phyloP scores from a whole-genome alignment of 2,329 filamentous ascomycete genomes.

The Thelonectria rubi region DNA sequence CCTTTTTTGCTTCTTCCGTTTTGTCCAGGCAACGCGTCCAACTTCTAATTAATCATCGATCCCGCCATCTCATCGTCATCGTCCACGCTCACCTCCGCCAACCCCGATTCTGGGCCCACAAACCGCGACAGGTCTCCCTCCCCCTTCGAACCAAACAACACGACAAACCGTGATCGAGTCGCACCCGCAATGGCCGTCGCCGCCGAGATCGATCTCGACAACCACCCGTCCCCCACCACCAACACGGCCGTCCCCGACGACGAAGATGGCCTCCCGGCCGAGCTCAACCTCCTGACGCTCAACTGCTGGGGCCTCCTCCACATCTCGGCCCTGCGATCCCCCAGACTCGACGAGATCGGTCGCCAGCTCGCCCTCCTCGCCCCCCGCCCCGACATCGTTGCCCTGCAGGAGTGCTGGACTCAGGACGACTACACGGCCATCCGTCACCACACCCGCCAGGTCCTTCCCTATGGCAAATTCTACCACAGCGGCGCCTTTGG shows the following conservation, averaged over 20 bases:
- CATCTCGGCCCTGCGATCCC: slow-evolving; percentile 79
- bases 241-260: slow-evolving; percentile 27
- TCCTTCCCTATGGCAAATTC: slow-evolving; percentile 92
- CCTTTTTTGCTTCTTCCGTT: neutral
- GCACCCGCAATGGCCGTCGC: slow-evolving; percentile 34
- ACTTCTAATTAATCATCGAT: neutral
- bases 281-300: slow-evolving; percentile 83
- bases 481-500: slow-evolving; percentile 92
- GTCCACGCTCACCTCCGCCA: neutral
- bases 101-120: neutral
- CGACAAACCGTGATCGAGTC: slow-evolving; percentile 1
- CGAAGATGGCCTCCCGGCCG: slow-evolving; percentile 54
- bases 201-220: slow-evolving; percentile 29
- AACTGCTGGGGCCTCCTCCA: slow-evolving; percentile 98
- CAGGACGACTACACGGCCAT: slow-evolving; percentile 84
- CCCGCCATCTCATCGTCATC: neutral
- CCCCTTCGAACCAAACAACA: neutral
- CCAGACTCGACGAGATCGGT: slow-evolving; percentile 85
- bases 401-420: slow-evolving; percentile 95
- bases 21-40: neutral
- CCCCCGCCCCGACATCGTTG: slow-evolving; percentile 83
- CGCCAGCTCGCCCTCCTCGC: slow-evolving; percentile 74
- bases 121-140: neutral
- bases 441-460: slow-evolving; percentile 73
- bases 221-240: slow-evolving; percentile 35